A percentile compares a stretch with the other conserved stretches of the same genome.
Evolutionary conservation across 1,284 basidiomycete genomes (phyloP).

Genomic region (Meira miltonrushii): DNA sequence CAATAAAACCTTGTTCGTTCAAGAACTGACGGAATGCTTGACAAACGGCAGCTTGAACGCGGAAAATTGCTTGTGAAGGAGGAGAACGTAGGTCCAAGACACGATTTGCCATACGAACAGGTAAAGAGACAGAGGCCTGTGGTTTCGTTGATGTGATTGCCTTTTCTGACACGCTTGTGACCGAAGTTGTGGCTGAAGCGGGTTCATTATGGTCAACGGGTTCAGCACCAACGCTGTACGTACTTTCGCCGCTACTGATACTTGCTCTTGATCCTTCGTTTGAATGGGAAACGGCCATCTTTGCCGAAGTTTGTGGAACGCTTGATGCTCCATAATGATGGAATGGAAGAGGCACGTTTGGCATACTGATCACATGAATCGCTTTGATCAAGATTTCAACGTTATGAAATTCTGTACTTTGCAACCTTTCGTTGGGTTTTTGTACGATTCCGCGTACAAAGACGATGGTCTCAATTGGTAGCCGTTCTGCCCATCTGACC

Average conservation of each 20-base stretch:
- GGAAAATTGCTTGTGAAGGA: constrained; percentile 43
- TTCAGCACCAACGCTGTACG: background rate
- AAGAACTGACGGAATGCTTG: constrained; percentile 41
- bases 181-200: constrained; percentile 7
- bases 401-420: constrained; percentile 32
- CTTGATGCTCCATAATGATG: constrained; percentile 32
- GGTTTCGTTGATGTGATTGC: constrained; percentile 16
- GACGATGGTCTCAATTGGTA: constrained; percentile 42
- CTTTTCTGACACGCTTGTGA: constrained; percentile 5
- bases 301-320: constrained; percentile 16
- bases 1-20: constrained; percentile 33
- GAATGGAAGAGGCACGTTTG: constrained; percentile 41
- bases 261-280: constrained; percentile 12
- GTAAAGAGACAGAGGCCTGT: constrained; percentile 13
- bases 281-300: constrained; percentile 22
- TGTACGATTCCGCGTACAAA: constrained; percentile 37
- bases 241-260: background rate
- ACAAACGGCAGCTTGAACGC: constrained; percentile 42
- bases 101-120: constrained; percentile 42
- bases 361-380: constrained; percentile 31
- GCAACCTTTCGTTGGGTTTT: constrained; percentile 34
- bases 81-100: constrained; percentile 46
- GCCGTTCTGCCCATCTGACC: constrained; percentile 41
- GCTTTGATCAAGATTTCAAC: constrained; percentile 43
- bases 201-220: constrained; percentile 6